These are phyloP conservation scores for Xerocomellus amylosporus DNA, from an alignment of 768 basidiomycete species.

Conservation along the genomic window DNA sequence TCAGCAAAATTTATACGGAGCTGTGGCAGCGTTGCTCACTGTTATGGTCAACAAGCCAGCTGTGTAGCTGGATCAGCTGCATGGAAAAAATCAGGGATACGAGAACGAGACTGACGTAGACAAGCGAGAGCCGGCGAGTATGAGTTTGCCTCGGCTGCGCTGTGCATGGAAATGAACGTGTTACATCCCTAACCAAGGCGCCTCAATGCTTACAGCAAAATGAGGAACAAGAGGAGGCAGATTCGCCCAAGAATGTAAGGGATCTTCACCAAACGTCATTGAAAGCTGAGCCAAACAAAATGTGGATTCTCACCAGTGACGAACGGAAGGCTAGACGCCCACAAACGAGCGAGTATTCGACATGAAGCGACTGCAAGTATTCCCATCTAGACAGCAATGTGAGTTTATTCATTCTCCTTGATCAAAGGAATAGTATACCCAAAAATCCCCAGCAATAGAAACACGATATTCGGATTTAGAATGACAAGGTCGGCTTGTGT, in stretches of 20 bases:
- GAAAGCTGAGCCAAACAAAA: background rate
- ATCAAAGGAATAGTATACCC: conserved; percentile 12
- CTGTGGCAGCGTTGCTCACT: conserved; percentile 1
- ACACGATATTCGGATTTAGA: too few species aligned
- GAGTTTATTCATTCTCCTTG: background rate
- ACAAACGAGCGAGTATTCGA: conserved; percentile 19
- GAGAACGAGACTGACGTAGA: conserved; percentile 13
- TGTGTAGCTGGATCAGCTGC: conserved; percentile 3
- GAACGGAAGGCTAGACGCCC: conserved; percentile 14
- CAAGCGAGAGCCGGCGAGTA: background rate
- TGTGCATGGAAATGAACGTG: background rate
- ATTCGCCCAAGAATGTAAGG: conserved; percentile 22
- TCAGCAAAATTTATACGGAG: too few species aligned
- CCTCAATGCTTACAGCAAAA: conserved; percentile 9
- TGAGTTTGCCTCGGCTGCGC: background rate
- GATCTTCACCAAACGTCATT: conserved; percentile 7
- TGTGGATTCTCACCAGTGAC: conserved; percentile 18
- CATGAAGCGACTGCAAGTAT: conserved; percentile 11
- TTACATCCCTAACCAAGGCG: background rate
- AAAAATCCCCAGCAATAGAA: conserved; percentile 13
- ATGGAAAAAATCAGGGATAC: background rate
- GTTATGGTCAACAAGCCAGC: background rate
- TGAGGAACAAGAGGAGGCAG: conserved; percentile 8
- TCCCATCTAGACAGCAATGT: conserved; percentile 19
- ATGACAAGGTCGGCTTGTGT: too few species aligned